These are phyloP conservation scores for Arctium lappa DNA, from an alignment of 129 eudicot genomes.

Conservation along the genomic window DNA sequence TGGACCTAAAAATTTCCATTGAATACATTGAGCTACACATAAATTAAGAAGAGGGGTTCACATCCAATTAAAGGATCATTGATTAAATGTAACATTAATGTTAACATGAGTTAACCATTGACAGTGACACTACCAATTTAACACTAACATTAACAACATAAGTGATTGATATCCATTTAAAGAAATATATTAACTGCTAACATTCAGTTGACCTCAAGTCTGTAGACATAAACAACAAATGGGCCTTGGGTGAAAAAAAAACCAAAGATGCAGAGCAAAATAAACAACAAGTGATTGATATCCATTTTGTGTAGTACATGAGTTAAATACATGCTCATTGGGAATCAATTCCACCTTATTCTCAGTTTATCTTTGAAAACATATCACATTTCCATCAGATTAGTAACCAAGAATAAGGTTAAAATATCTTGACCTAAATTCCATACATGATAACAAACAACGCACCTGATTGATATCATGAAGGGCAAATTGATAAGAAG, in stretches of 20 bases:
- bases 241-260: no score
- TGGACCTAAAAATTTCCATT: no score
- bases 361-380: not conserved
- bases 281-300: no score
- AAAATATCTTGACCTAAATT: not conserved
- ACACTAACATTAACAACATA: not conserved
- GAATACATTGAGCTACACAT: no score
- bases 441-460: no score
- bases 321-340: not conserved
- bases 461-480: not conserved
- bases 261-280: not conserved
- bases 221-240: not conserved
- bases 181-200: not conserved
- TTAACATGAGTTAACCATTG: no score
- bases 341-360: not conserved
- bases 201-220: not conserved
- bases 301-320: no score
- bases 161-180: no score
- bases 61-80: no score
- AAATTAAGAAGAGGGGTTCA: no score
- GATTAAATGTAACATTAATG: no score
- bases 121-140: no score
- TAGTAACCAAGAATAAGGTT: constrained; percentile 1
- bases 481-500: not conserved
- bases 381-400: not conserved